Evolutionary conservation across 345 rosid genomes (phyloP), one percentile per base, ranked within the genome.

Genomic region (Salix viminalis): DNA sequence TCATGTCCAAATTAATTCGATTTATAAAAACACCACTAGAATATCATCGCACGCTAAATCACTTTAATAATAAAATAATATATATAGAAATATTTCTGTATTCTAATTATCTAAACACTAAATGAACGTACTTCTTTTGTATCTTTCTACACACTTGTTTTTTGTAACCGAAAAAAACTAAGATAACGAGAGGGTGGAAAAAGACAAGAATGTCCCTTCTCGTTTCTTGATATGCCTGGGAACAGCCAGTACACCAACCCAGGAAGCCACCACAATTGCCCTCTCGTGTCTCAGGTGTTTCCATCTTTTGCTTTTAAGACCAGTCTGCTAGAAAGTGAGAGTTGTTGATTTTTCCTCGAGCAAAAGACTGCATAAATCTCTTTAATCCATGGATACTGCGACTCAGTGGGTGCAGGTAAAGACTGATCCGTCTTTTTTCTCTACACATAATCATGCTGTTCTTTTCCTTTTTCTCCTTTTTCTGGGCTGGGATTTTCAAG

Each of bases 381-480:
- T 65, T 81, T 48, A 65, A 34, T 77, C 83, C 82, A 86, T 80
- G 87, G 85, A 87, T 69, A 75, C 76, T 73, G 69, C 78, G 65
- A 73, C 88, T 39, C 83, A 83, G 70, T 83, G 84, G 86, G 85
- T 85, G 46, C 87, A 87, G 90, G 90, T 85, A 82, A 79, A 26
- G 69, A 5, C 34, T 65, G 26, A 24, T 24, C 44, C 75, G 39
- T 24, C 14, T 54, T 37, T 72, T 77, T 79, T 80, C 67, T 60
- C 19, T 56, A 39, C 67, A 46, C 44, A 69, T 56, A 76, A 81
- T 75, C 76, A 76, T 77, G 26, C 58, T 71, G 15, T 65, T 67
- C 68, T 44, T 28, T 79, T 46, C 19, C 74, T 37, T 69, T 15
- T 21, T 3, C 11, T 41, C 15, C 39, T 37, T 70, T 44, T 44